A percentile compares a stretch with the other conserved stretches of the same genome.
Evolutionary conservation across 2,329 filamentous ascomycete species (phyloP).

Genomic region (Verticillium dahliae): DNA sequence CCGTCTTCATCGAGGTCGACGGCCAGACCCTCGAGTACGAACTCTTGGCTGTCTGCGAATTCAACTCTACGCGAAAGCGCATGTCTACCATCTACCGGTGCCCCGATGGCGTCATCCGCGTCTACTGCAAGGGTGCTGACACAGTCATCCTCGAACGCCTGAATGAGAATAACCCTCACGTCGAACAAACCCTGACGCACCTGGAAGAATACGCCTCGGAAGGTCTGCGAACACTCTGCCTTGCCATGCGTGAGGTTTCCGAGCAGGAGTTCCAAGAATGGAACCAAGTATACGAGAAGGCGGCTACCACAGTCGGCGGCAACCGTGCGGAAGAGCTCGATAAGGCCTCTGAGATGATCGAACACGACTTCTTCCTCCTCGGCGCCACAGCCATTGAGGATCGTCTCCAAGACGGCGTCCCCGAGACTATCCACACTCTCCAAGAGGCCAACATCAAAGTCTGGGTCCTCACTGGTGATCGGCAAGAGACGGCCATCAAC

Average conservation of each 20-base stretch:
- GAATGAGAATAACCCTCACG: conserved; percentile 73
- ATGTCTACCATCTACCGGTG: conserved; percentile 98
- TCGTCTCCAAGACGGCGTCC: conserved; percentile 91
- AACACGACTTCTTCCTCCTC: conserved; percentile 83
- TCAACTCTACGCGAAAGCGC: conserved; percentile 94
- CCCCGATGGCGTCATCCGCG: conserved; percentile 87
- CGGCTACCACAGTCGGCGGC: conserved; percentile 82
- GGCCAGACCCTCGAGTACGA: conserved; percentile 77
- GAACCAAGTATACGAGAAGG: conserved; percentile 79
- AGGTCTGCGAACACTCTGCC: conserved; percentile 85
- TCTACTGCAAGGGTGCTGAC: conserved; percentile 95
- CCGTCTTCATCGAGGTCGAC: conserved; percentile 75
- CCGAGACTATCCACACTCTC: conserved; percentile 94
- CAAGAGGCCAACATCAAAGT: conserved; percentile 97
- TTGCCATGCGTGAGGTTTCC: conserved; percentile 88
- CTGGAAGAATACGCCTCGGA: conserved; percentile 98
- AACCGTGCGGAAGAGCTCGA: conserved; percentile 92
- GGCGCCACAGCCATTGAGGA: conserved; percentile 97
- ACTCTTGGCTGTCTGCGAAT: conserved; percentile 93
- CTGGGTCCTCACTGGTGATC: conserved; percentile 95
- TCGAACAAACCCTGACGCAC: conserved; percentile 86
- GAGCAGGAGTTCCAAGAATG: conserved; percentile 87
- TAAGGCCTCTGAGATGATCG: conserved; percentile 93
- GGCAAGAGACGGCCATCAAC: conserved; percentile 98
- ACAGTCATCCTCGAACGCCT: conserved; percentile 95